These are phyloP conservation scores for Fagopyrum tataricum DNA, from an alignment of 148 eudicot species.

Conservation along the genomic window DNA sequence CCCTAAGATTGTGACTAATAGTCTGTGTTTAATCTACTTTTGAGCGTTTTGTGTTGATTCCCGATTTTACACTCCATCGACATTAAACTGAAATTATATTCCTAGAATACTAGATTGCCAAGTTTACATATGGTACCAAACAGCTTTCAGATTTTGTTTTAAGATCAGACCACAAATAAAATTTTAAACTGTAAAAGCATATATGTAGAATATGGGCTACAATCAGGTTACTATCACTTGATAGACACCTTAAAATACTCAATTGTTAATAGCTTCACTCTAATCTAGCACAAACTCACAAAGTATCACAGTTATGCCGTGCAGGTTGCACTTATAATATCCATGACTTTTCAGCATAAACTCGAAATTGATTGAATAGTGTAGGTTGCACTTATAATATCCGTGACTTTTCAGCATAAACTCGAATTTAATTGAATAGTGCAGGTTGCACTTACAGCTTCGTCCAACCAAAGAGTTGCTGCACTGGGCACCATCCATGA, in stretches of 20 bases:
- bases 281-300: not conserved
- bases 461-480: slow-evolving; percentile 48
- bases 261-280: not conserved
- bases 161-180: not conserved
- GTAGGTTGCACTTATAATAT: slow-evolving; percentile 53
- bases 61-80: not conserved
- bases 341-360: not conserved
- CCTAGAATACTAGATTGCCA: not conserved
- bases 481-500: slow-evolving; percentile 38
- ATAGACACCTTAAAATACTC: not conserved
- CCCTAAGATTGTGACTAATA: no score
- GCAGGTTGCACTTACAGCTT: slow-evolving; percentile 54
- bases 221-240: not conserved
- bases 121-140: not conserved
- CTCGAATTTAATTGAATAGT: slow-evolving; percentile 5
- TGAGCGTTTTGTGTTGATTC: no score
- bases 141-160: not conserved
- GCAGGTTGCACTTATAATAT: not conserved
- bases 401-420: not conserved
- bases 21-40: no score
- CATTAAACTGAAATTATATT: not conserved
- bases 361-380: slow-evolving; percentile 3
- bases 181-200: not conserved
- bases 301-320: not conserved
- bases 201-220: not conserved